Evolutionary conservation across 345 rosid genomes (phyloP).

Genomic region (Angophora floribunda): DNA sequence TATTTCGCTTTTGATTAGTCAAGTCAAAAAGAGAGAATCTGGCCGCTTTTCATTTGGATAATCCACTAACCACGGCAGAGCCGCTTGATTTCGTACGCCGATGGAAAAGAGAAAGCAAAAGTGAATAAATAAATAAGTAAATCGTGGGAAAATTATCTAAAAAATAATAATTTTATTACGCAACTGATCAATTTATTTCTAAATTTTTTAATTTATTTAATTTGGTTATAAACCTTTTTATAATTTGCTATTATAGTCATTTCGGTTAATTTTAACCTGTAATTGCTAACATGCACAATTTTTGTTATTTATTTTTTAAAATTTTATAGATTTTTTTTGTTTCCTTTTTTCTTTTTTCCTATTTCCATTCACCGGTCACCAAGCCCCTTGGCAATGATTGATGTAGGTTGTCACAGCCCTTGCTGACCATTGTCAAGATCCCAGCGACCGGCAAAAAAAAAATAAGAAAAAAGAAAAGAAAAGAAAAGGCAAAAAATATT

Average conservation of each 20-base stretch:
- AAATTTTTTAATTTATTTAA: not conserved
- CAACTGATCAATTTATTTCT: too few species aligned
- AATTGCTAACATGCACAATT: not conserved
- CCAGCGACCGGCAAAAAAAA: too few species aligned
- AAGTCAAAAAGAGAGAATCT: not conserved
- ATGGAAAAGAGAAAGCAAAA: not conserved
- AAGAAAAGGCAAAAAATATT: too few species aligned
- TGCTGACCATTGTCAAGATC: too few species aligned
- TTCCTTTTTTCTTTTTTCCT: too few species aligned
- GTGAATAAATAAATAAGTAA: not conserved
- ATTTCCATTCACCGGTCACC: too few species aligned
- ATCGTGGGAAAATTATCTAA: not conserved
- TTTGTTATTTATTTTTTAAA: too few species aligned
- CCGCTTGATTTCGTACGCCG: not conserved
- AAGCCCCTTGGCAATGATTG: too few species aligned
- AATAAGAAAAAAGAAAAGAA: too few species aligned
- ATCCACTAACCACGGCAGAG: not conserved
- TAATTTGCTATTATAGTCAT: not conserved
- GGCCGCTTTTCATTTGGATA: not conserved
- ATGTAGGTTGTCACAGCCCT: too few species aligned
- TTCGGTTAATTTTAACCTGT: fast-evolving
- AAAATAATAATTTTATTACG: not conserved
- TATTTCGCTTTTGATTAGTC: not conserved
- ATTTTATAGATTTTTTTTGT: too few species aligned
- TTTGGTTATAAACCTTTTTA: not conserved